These are phyloP conservation scores for Apophysomyces elegans DNA, from an alignment of 371 early-diverging fungal species.

Conservation along the genomic window DNA sequence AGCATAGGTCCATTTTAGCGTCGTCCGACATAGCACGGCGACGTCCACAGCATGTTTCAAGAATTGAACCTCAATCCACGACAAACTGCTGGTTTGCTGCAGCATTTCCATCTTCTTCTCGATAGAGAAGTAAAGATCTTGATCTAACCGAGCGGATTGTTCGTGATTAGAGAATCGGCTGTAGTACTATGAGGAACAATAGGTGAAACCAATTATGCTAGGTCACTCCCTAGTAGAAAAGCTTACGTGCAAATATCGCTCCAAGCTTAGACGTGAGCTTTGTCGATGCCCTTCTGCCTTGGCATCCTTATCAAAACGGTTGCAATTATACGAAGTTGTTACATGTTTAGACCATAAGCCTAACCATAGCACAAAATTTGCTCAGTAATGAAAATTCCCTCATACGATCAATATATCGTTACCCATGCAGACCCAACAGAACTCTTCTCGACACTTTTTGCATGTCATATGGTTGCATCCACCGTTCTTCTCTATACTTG, in stretches of 20 bases:
- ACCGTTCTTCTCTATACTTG: slow-evolving; percentile 98
- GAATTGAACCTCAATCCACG: slow-evolving; percentile 99
- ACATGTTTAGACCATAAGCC: slow-evolving; percentile 96
- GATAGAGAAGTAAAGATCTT: slow-evolving; percentile 84
- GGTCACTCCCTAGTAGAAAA: background rate
- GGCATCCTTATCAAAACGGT: slow-evolving; percentile 87
- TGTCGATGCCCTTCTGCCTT: slow-evolving; percentile 82
- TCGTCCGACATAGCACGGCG: slow-evolving; percentile 84
- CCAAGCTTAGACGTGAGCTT: slow-evolving; percentile 86
- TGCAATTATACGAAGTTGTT: slow-evolving; percentile 89
- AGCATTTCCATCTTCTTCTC: slow-evolving; percentile 96
- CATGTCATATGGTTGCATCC: slow-evolving; percentile 96
- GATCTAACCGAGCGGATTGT: slow-evolving; percentile 90
- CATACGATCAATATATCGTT: background rate
- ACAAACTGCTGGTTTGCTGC: slow-evolving; percentile 86
- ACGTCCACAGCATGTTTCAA: slow-evolving; percentile 91
- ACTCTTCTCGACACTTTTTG: slow-evolving; percentile 85
- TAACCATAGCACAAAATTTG: slow-evolving; percentile 27
- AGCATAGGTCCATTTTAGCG: slow-evolving; percentile 96
- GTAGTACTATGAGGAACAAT: slow-evolving; percentile 71
- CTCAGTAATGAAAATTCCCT: slow-evolving; percentile 32
- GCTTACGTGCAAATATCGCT: slow-evolving; percentile 93
- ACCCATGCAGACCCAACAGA: slow-evolving; percentile 89
- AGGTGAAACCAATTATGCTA: too few species aligned
- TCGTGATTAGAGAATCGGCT: slow-evolving; percentile 98